Percentiles rank a stretch among this genome's conserved stretches.
These are phyloP conservation scores for Dendrostoma leiphaemia DNA, from an alignment of 2,329 filamentous ascomycete species.

Conservation along the genomic window DNA sequence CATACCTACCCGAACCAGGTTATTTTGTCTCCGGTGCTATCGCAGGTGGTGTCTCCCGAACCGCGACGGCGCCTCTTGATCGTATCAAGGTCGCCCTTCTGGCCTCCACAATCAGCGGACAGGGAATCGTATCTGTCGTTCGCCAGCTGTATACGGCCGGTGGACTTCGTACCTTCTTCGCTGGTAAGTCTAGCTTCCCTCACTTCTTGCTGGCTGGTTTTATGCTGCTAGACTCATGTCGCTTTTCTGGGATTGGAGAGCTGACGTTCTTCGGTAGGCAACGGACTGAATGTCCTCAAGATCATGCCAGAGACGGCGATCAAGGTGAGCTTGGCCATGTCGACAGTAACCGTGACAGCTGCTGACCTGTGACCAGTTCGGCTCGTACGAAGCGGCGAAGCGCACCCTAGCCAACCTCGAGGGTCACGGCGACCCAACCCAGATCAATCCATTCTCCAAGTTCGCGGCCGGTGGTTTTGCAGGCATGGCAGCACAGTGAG, in stretches of 20 bases:
- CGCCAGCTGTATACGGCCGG: conserved; percentile 82
- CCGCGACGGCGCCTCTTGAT: conserved; percentile 92
- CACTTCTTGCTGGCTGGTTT: too few relatives aligned
- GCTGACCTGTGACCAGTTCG: conserved; percentile 55
- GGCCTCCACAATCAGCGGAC: conserved; percentile 80
- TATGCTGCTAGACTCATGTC: too few relatives aligned
- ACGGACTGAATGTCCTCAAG: conserved; percentile 93
- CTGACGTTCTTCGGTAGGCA: conserved; percentile 58
- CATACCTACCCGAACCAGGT: conserved; percentile 82
- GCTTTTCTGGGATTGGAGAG: too few relatives aligned
- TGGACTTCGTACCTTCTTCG: conserved; percentile 86
- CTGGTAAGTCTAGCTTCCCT: conserved; percentile 62
- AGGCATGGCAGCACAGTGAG: conserved; percentile 89
- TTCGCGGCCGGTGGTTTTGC: conserved; percentile 89
- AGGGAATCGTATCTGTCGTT: conserved; percentile 69
- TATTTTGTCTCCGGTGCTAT: conserved; percentile 96
- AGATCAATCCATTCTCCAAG: conserved; percentile 80
- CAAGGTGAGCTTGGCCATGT: conserved; percentile 50
- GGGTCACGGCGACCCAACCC: conserved; percentile 78
- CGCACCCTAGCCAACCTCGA: conserved; percentile 81
- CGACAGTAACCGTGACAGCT: not conserved
- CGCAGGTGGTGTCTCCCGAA: conserved; percentile 91
- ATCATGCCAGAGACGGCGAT: conserved; percentile 99
- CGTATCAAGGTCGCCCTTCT: conserved; percentile 97
- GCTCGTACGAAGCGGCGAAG: conserved; percentile 94